These are phyloP conservation scores for Monosporozyma unispora DNA, from an alignment of 805 yeast species.

Conservation along the genomic window DNA sequence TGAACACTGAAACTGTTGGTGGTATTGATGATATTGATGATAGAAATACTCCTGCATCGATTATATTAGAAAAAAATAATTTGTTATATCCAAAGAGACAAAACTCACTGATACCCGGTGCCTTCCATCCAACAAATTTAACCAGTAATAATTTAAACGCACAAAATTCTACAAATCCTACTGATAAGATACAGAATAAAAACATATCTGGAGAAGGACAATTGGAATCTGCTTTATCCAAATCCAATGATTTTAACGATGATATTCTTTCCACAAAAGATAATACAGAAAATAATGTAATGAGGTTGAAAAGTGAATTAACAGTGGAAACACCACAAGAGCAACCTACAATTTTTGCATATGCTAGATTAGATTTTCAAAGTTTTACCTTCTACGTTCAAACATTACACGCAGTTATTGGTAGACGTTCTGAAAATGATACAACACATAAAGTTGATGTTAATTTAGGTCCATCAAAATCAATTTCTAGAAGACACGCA, in stretches of 20 bases:
- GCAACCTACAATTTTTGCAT: slow-evolving; percentile 37
- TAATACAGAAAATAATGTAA: not conserved
- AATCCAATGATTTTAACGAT: not conserved
- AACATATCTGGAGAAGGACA: not conserved
- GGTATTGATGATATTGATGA: not conserved
- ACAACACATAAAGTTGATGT: slow-evolving; percentile 73
- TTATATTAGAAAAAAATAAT: slow-evolving; percentile 16
- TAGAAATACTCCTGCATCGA: slow-evolving; percentile 19
- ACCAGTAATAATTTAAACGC: not conserved
- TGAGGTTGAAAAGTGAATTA: not conserved
- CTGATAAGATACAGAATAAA: not conserved
- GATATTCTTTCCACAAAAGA: not conserved
- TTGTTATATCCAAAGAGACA: slow-evolving; percentile 14
- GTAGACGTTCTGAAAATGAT: slow-evolving; percentile 76
- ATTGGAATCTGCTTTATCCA: not conserved
- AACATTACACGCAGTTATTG: slow-evolving; percentile 86
- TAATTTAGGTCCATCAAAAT: slow-evolving; percentile 84
- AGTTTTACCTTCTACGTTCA: slow-evolving; percentile 92
- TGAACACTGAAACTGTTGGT: not conserved
- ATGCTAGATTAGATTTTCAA: slow-evolving; percentile 80
- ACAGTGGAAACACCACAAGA: slow-evolving; percentile 16
- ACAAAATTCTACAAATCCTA: not conserved
- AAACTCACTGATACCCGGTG: slow-evolving; percentile 24
- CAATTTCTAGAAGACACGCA: slow-evolving; percentile 90
- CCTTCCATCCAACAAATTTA: slow-evolving; percentile 19